Evolutionary conservation across 805 yeast genomes (phyloP), one percentile per base, ranked within the genome.

Genomic region (Saturnispora sekii): DNA sequence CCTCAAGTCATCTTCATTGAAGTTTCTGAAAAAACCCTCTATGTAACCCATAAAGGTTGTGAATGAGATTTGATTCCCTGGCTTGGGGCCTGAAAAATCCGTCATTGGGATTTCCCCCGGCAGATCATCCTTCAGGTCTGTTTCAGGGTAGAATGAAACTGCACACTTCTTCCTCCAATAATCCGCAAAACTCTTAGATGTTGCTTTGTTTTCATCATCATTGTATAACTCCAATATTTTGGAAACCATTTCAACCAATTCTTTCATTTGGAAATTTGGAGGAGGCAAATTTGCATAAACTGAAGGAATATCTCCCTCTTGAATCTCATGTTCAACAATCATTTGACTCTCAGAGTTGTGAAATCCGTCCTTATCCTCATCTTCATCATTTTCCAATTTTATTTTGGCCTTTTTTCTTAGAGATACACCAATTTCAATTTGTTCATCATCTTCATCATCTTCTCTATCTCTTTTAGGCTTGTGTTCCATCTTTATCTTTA

Each of bases 51-150:
- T 83, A 59, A 85, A 93, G 0, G 98, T 89, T 10, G 84, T 72
- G 59, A 84, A 88, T 57, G 88, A 96, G 14, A 90, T 93, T 65
- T 93, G 98, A 61, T 87, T 90, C 2, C 87, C 64, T 15, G 89
- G 89, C 56, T 89, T 90, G 11, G 81, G 77, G 50, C 79, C 77
- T 5, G 96, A 81, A 53, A 85, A 87, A 62, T 93, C 97, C 45
- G 72, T 74, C 60, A 84, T 79, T 10, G 98, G 98, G 21, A 88
- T 80, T 32, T 71, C 77, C 3, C 98, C 99, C 0, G 98, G 96
- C 29, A 93, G 67, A 49, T 83, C 62, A 45, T 79, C 82, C 51
- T 77, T 70, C 38, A 93, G 66, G 57, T 89, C 95, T 34, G 70
- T 70, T 30, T 79, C 75, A 0, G 98, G 98, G 59, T 79, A 93